Percentiles rank a stretch among this genome's conserved stretches.
phyloP scores from a whole-genome alignment of 129 eudicot genomes.

The Logfia minima region DNA sequence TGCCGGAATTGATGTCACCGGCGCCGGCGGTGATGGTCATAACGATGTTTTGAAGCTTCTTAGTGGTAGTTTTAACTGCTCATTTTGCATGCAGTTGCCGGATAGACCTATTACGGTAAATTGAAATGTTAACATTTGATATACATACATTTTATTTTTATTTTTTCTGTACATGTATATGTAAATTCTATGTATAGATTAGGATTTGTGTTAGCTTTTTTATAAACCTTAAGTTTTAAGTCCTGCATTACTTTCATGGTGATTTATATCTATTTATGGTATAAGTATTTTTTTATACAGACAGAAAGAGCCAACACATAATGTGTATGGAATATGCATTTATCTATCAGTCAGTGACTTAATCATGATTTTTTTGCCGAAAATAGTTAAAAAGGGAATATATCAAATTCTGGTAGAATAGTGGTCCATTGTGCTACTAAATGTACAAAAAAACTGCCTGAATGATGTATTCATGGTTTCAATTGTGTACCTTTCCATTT shows the following conservation, averaged over 20 bases:
- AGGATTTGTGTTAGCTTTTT: too few relatives aligned
- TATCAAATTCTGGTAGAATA: conserved; percentile 17
- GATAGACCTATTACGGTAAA: conserved; percentile 80
- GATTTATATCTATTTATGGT: too few relatives aligned
- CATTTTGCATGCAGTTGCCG: conserved; percentile 80
- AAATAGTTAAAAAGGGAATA: conserved; percentile 23
- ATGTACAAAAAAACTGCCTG: not conserved
- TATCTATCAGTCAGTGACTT: not conserved
- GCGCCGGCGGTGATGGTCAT: not conserved
- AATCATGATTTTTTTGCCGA: conserved; percentile 18
- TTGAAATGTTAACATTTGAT: too few relatives aligned
- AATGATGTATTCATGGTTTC: conserved; percentile 8
- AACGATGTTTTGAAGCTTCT: conserved; percentile 54
- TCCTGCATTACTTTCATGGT: too few relatives aligned
- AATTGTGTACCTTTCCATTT: conserved; percentile 13
- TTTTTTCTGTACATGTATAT: not conserved
- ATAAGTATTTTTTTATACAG: too few relatives aligned
- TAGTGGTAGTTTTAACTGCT: conserved; percentile 62
- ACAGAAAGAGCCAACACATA: not conserved
- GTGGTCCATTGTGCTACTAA: conserved; percentile 26
- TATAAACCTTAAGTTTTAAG: too few relatives aligned
- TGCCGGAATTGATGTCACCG: not conserved
- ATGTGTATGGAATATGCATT: conserved; percentile 6
- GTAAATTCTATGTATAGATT: too few relatives aligned
- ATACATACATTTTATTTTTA: too few relatives aligned